Conservation (phyloP, 2,329 filamentous ascomycete species). For the Paecilomyces formosus region DNA sequence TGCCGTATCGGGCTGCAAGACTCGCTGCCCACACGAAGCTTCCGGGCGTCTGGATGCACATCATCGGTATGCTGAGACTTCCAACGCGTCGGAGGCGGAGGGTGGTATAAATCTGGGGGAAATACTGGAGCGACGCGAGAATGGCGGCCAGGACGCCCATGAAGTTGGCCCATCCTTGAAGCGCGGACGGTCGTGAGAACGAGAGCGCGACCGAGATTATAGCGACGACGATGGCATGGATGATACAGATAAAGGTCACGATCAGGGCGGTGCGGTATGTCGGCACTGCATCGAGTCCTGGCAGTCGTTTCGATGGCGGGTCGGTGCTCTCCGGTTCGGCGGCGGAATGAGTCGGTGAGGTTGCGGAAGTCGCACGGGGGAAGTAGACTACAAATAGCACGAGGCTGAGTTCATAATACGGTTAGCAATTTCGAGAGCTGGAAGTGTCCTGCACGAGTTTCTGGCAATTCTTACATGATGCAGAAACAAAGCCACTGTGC, state of each 20-base stretch:
- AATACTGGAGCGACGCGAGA: constrained; percentile 81
- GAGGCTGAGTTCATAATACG: constrained; percentile 50
- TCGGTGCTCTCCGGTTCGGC: constrained; percentile 22
- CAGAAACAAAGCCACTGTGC: constrained; percentile 89
- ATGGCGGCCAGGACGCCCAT: constrained; percentile 72
- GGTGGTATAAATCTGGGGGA: constrained; percentile 92
- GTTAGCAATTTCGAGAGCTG: not conserved
- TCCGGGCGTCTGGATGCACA: constrained; percentile 95
- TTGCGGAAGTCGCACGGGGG: constrained; percentile 52
- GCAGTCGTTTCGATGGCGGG: constrained; percentile 39
- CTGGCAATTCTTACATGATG: constrained; percentile 61
- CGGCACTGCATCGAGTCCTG: constrained; percentile 18
- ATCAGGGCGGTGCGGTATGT: constrained; percentile 71
- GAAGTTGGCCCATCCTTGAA: constrained; percentile 75
- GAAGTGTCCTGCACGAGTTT: not conserved
- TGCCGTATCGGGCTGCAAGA: constrained; percentile 69
- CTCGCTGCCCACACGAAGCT: constrained; percentile 85
- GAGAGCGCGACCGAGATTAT: constrained; percentile 58
- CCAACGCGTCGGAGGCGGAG: constrained; percentile 78
- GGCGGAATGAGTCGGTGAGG: constrained; percentile 34
- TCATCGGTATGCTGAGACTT: constrained; percentile 92
- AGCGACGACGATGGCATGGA: constrained; percentile 67
- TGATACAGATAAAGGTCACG: constrained; percentile 64
- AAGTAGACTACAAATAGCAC: constrained; percentile 94
- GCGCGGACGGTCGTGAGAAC: constrained; percentile 52